Base-by-base conservation (phyloP, 2,329 filamentous ascomycete genomes). In the Talaromyces sp. region DNA sequence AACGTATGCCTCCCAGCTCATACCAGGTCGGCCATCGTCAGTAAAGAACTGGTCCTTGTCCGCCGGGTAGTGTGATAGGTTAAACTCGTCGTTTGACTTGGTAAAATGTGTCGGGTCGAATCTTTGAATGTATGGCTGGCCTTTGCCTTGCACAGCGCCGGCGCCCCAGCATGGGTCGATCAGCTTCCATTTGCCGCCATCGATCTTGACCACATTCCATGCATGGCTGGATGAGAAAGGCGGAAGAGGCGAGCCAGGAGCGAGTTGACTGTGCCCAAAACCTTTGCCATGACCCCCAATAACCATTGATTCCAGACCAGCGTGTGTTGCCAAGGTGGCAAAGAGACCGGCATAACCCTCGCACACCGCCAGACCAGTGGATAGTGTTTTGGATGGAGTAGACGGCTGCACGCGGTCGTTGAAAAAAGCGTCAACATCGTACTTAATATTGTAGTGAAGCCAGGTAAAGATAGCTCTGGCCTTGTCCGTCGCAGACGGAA, bases 161-260 rank as follows among this genome's bases (percentile, higher is more conserved):
- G 93, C 91, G 43, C 94, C 94, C 94, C 94, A 99, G 71, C 93
- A 97, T 0, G 89, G 76, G 69, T 99, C 94, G 54, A 97, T 77
- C 1, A 97, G 82, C 75, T 97, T 96, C 93, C 93, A 97, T 65
- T 86, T 84, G 2, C 90, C 91, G 27, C 87, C 84, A 67, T 97
- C 93, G 61, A 97, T 91, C 56, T 86, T 83, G 7, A 97, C 91
- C 0, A 90, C 92, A 69, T 96, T 97, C 94, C 94, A 97, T 0
- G 94, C 93, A 74, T 97, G 93, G 1, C 85, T 81, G 0, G 83
- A 77, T 57, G 87, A 78, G 21, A 81, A 83, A 0, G 85, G 82
- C 2, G 92, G 92, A 0, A 88, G 72, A 0, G 83, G 78, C 57
- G 89, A 80, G 3, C 89, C 89, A 0, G 85, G 82, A 43, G 81